These are phyloP conservation scores for Candida maris DNA, from an alignment of 805 yeast species.

Conservation along the genomic window DNA sequence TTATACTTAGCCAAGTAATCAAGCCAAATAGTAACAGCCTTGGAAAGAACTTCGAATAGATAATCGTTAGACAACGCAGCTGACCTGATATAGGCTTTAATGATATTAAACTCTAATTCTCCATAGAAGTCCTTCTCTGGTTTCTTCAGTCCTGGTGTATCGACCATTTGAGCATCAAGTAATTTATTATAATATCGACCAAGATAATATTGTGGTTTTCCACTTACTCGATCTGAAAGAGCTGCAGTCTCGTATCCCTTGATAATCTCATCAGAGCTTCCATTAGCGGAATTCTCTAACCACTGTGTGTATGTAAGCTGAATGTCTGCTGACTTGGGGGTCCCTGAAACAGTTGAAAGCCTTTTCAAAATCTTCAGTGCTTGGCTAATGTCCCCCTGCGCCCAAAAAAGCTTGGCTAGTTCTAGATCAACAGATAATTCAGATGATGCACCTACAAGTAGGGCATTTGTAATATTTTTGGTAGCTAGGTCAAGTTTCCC, in stretches of 20 bases:
- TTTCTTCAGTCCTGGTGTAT: slow-evolving; percentile 26
- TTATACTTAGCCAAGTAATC: slow-evolving; percentile 54
- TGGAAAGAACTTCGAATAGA: slow-evolving; percentile 82
- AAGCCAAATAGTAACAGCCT: slow-evolving; percentile 86
- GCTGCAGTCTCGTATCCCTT: slow-evolving; percentile 63
- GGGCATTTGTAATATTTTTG: slow-evolving; percentile 59
- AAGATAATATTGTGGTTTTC: slow-evolving; percentile 72
- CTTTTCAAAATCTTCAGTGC: slow-evolving; percentile 66
- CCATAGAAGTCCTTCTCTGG: slow-evolving; percentile 40
- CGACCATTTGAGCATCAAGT: slow-evolving; percentile 54
- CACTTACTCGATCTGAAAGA: slow-evolving; percentile 48
- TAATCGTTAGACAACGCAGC: slow-evolving; percentile 60
- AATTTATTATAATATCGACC: slow-evolving; percentile 79
- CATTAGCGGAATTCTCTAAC: slow-evolving; percentile 83
- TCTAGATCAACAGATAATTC: slow-evolving; percentile 54
- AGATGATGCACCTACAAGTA: slow-evolving; percentile 38
- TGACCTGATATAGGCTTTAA: slow-evolving; percentile 55
- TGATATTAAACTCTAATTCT: slow-evolving; percentile 50
- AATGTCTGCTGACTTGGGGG: slow-evolving; percentile 32
- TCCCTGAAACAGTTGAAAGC: slow-evolving; percentile 23
- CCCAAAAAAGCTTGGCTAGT: slow-evolving; percentile 82
- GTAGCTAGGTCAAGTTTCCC: slow-evolving; percentile 72
- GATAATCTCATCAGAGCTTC: slow-evolving; percentile 69
- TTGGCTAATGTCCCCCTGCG: slow-evolving; percentile 79
- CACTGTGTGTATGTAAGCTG: slow-evolving; percentile 81